Evolutionary conservation across 805 yeast species (phyloP).

Genomic region (Zygotorulaspora danielsina): DNA sequence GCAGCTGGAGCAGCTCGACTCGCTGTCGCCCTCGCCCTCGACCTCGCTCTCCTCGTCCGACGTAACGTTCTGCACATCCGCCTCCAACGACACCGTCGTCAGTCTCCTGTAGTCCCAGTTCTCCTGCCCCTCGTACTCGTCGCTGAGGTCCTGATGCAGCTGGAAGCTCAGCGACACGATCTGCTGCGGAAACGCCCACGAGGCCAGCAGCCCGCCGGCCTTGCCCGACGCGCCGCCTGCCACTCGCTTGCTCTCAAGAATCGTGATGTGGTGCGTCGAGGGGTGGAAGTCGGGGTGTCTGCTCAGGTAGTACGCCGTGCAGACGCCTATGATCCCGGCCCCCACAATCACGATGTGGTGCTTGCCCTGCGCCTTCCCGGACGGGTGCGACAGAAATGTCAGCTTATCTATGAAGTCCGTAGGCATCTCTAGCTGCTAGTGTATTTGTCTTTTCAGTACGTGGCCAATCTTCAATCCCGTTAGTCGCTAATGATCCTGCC

Average conservation of each 20-base stretch:
- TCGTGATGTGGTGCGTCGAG: slow-evolving; percentile 70
- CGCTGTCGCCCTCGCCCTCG: slow-evolving; percentile 2
- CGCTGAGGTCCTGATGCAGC: slow-evolving; percentile 77
- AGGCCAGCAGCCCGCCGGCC: slow-evolving; percentile 92
- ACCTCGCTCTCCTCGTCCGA: slow-evolving; percentile 7
- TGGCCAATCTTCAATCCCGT: no score
- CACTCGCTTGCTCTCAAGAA: slow-evolving; percentile 82
- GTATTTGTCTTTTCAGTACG: not conserved
- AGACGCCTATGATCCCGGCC: slow-evolving; percentile 94
- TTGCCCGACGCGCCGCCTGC: slow-evolving; percentile 98
- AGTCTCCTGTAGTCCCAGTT: slow-evolving; percentile 93
- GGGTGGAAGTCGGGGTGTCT: slow-evolving; percentile 77
- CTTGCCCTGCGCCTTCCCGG: slow-evolving; percentile 44
- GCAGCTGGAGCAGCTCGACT: not conserved
- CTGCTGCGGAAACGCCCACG: slow-evolving; percentile 96
- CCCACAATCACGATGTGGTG: slow-evolving; percentile 82
- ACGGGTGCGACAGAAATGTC: slow-evolving; percentile 22
- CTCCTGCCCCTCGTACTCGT: slow-evolving; percentile 71
- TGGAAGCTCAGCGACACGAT: slow-evolving; percentile 84
- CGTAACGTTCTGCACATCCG: slow-evolving; percentile 50
- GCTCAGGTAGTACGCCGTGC: slow-evolving; percentile 86
- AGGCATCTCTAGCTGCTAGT: slow-evolving; percentile 7
- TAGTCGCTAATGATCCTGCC: no score
- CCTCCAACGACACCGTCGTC: slow-evolving; percentile 82
- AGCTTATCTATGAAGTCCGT: slow-evolving; percentile 18